Base-by-base conservation (phyloP, 2,329 filamentous ascomycete species). In the Mycosphaerella arachidis region DNA sequence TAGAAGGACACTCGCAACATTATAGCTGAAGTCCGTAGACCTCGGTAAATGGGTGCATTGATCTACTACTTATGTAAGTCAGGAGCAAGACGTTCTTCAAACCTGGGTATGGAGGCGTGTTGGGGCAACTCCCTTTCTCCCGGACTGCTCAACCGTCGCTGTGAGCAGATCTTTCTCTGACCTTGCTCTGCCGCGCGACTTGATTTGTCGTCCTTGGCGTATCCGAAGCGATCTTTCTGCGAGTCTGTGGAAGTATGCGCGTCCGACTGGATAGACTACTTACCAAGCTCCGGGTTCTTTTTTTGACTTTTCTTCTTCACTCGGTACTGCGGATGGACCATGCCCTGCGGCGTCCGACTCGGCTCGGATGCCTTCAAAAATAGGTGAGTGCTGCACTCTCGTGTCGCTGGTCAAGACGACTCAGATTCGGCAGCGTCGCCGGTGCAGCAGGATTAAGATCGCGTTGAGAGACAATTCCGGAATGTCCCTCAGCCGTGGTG, bases 21-120 rank as follows among this genome's bases (percentile, higher is more conserved):
- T 48, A 20, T 48, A 31, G 45, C 46, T 48, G 64, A 66, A 55
- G 62, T 64, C 64, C 64, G 60, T 66, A 58, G 60, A 64, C 62
- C 60, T 61, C 62, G 48, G 53, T 37, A 57, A 66, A 66, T 55
- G 50, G 10, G 50, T 63, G 53, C 55, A 63, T 63, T 65, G 33
- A 24, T 33, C 12, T 12, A 46, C 63, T 65, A 63, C 52, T 40
- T 61, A 61, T 51, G 24, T 35, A 51, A 24, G 27, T 40, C 46
- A 59, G 52, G 45, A 35, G 53, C 48, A 53, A 43, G 20, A 31
- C 30, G 12, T 53, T n/a, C 30, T 27, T 50, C 20, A 50, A 13
- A 43, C 18, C 40, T 43, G 40, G 40, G 40, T 43, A 43, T 8
- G 40, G 40, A 43, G 40, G 40, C 18, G n/a, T n/a, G 40, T 43